Conservation (phyloP, 805 yeast species). For the Isabelozyma gotoi region DNA sequence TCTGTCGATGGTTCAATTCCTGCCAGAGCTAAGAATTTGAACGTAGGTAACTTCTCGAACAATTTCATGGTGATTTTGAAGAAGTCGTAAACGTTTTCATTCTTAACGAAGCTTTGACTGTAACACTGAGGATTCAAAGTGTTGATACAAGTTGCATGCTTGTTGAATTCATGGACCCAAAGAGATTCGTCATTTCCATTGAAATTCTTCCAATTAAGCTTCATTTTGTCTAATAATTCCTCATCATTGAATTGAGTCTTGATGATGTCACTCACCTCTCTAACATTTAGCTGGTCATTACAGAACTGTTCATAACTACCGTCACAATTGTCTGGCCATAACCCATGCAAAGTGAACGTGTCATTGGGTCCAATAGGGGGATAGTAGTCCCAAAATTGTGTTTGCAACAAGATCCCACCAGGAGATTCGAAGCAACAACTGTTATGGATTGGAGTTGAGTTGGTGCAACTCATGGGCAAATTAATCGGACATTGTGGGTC, state of each 20-base stretch:
- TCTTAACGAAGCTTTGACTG: conserved; percentile 10
- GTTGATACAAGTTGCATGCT: conserved; percentile 44
- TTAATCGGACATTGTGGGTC: conserved; percentile 49
- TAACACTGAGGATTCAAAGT: conserved; percentile 38
- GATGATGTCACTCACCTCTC: conserved; percentile 24
- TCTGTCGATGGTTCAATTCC: conserved; percentile 38
- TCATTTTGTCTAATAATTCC: conserved; percentile 27
- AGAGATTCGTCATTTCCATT: conserved; percentile 31
- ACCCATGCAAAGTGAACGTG: conserved; percentile 43
- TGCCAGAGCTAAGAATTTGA: conserved; percentile 28
- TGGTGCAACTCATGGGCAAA: conserved; percentile 61
- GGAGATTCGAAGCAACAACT: conserved; percentile 43
- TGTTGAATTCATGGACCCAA: conserved; percentile 45
- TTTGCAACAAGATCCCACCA: conserved; percentile 38
- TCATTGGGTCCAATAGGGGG: conserved; percentile 32
- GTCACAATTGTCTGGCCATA: conserved; percentile 45
- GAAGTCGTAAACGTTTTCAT: conserved; percentile 27
- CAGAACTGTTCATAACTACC: conserved; percentile 40
- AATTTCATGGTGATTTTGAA: conserved; percentile 30
- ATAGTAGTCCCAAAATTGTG: conserved; percentile 43
- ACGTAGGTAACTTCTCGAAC: conserved; percentile 35
- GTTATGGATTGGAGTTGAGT: conserved; percentile 52
- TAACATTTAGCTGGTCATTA: conserved; percentile 27
- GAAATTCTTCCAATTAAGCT: conserved; percentile 30
- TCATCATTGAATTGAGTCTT: conserved; percentile 24